These are phyloP conservation scores for Rosellinia necatrix DNA, from an alignment of 2,329 filamentous ascomycete species.

Conservation along the genomic window DNA sequence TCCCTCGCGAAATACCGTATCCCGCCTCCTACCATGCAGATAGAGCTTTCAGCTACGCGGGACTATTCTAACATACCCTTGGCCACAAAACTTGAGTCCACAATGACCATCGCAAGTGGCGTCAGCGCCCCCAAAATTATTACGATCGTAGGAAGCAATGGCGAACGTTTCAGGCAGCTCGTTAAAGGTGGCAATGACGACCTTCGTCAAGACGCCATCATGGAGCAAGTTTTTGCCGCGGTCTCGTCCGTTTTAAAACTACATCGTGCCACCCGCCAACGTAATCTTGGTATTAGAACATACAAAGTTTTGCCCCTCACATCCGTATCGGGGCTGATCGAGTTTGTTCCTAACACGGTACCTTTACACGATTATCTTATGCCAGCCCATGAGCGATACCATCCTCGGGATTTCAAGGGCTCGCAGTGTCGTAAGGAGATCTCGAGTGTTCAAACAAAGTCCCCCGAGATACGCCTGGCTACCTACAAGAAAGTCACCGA, in stretches of 20 bases:
- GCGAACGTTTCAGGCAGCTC: constrained; percentile 81
- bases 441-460: constrained; percentile 69
- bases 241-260: constrained; percentile 88
- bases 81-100: constrained; percentile 72
- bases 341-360: constrained; percentile 93
- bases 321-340: constrained; percentile 84
- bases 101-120: constrained; percentile 84
- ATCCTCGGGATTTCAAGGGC: constrained; percentile 80
- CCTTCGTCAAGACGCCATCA: constrained; percentile 93
- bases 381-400: constrained; percentile 85
- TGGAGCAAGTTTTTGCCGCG: constrained; percentile 99
- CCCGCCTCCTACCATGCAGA: constrained; percentile 87
- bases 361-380: constrained; percentile 91
- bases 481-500: constrained; percentile 79
- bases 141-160: constrained; percentile 78
- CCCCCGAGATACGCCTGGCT: constrained; percentile 71
- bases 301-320: constrained; percentile 96
- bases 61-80: constrained; percentile 78
- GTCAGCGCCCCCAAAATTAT: constrained; percentile 94
- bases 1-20: constrained; percentile 69
- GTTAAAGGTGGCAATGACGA: constrained; percentile 97
- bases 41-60: constrained; percentile 72
- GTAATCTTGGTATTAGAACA: constrained; percentile 87
- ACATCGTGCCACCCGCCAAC: constrained; percentile 84
- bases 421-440: constrained; percentile 81